phyloP scores from a whole-genome alignment of 306 rosid species.

The Malus fusca region DNA sequence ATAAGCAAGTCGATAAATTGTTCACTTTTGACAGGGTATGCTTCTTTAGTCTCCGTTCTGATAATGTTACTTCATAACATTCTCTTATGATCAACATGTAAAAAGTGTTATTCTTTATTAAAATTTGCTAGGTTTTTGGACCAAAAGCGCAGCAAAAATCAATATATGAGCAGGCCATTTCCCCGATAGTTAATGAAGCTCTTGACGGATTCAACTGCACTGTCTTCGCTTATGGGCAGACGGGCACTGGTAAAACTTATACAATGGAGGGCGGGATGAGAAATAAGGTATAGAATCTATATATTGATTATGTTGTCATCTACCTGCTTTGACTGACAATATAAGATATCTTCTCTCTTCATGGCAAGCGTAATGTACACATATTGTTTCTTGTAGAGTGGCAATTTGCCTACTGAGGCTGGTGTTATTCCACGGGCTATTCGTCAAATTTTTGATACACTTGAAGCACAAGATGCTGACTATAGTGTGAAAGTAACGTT shows the following conservation, averaged over 20 bases:
- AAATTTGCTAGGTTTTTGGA: conserved; percentile 66
- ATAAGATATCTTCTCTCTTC: not conserved
- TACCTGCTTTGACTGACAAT: not conserved
- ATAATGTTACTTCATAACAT: not conserved
- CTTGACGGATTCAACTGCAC: conserved; percentile 97
- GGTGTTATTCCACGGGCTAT: conserved; percentile 98
- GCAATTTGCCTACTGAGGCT: conserved; percentile 80
- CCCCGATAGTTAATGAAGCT: conserved; percentile 89
- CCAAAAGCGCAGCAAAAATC: conserved; percentile 88
- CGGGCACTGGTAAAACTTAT: conserved; percentile 96
- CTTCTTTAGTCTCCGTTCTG: not conserved
- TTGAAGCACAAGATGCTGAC: conserved; percentile 82
- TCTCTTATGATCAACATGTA: not conserved
- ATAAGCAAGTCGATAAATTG: conserved; percentile 75
- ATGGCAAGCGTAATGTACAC: not conserved
- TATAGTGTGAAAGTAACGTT: conserved; percentile 88
- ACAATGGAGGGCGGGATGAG: conserved; percentile 99
- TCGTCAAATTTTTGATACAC: conserved; percentile 81
- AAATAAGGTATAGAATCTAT: conserved; percentile 83
- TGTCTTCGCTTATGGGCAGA: conserved; percentile 93
- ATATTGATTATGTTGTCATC: not conserved
- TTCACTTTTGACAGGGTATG: conserved; percentile 88
- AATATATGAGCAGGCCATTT: conserved; percentile 84
- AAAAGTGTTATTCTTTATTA: not conserved
- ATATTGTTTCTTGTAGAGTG: conserved; percentile 35